Conservation (phyloP, 2,329 filamentous ascomycete genomes). For the Calonectria honghensis region DNA sequence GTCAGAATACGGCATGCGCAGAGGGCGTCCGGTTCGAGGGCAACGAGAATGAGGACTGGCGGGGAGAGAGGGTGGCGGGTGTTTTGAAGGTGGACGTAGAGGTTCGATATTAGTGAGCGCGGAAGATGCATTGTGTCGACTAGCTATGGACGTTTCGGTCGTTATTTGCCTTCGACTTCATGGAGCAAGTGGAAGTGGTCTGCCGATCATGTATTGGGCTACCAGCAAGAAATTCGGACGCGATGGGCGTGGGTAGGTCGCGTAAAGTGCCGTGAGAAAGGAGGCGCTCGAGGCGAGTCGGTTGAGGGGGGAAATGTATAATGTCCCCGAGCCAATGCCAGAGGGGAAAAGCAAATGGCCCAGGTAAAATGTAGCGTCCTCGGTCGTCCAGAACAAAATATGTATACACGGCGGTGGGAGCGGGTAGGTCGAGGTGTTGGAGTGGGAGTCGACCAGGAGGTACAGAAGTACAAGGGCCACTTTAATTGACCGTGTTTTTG, state of each 20-base stretch:
- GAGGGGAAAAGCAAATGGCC: conserved; percentile 25
- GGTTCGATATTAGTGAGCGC: conserved; percentile 88
- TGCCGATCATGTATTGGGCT: conserved; percentile 31
- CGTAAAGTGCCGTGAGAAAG: conserved; percentile 45
- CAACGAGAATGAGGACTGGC: conserved; percentile 92
- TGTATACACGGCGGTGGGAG: conserved; percentile 25
- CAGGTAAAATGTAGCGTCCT: conserved; percentile 34
- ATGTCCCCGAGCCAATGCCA: conserved; percentile 20
- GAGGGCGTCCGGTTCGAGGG: conserved; percentile 95
- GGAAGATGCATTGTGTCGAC: conserved; percentile 89
- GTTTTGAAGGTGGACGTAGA: conserved; percentile 91
- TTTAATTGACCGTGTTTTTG: conserved; percentile 55
- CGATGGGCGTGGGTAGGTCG: conserved; percentile 42
- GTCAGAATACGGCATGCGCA: conserved; percentile 97
- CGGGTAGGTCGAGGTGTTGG: conserved; percentile 20
- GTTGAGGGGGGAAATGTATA: neutral
- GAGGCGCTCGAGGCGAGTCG: neutral
- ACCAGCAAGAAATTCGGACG: conserved; percentile 43
- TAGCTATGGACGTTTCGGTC: conserved; percentile 40
- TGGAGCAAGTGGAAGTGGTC: conserved; percentile 47
- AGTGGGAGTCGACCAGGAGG: conserved; percentile 29
- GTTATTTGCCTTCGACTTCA: conserved; percentile 51
- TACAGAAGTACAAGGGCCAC: conserved; percentile 46
- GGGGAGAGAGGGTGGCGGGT: conserved; percentile 93
- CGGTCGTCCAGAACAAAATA: conserved; percentile 24